Conservation (phyloP, 768 basidiomycete species). For the Pleurotus djamor region DNA sequence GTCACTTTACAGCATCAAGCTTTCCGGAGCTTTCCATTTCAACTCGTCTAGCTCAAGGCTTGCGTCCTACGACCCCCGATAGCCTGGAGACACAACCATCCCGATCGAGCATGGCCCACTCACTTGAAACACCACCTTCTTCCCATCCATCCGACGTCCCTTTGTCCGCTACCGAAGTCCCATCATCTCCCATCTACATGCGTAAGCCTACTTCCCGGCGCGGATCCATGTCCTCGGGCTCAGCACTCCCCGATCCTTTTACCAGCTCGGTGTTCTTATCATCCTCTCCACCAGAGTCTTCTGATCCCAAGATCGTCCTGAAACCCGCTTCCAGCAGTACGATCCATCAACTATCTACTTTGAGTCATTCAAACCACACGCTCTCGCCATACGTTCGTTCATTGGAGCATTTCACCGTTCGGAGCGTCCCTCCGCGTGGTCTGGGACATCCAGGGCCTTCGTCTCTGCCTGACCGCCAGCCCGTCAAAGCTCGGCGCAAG, state of each 20-base stretch:
- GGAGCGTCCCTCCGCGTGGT: conserved; percentile 73
- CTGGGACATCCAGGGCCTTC: conserved; percentile 29
- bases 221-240: conserved; percentile 31
- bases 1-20: not conserved
- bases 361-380: conserved; percentile 90
- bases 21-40: not conserved
- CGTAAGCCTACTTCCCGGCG: conserved; percentile 26
- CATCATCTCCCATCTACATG: conserved; percentile 18
- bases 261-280: conserved; percentile 12
- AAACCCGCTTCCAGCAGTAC: conserved; percentile 66
- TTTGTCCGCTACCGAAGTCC: conserved; percentile 13
- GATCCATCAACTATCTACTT: conserved; percentile 82
- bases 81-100: conserved; percentile 50
- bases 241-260: conserved; percentile 19
- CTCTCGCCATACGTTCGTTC: conserved; percentile 91
- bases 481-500: conserved; percentile 74
- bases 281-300: conserved; percentile 17
- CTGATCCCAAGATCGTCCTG: conserved; percentile 57
- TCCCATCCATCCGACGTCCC: conserved; percentile 25
- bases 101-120: conserved; percentile 40
- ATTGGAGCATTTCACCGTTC: conserved; percentile 88
- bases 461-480: conserved; percentile 40
- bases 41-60: not conserved
- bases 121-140: conserved; percentile 45
- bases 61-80: conserved; percentile 45